Percentiles rank a stretch among this genome's conserved stretches.
Evolutionary conservation across 306 rosid species (phyloP).

Genomic region (Sesbania bispinosa): DNA sequence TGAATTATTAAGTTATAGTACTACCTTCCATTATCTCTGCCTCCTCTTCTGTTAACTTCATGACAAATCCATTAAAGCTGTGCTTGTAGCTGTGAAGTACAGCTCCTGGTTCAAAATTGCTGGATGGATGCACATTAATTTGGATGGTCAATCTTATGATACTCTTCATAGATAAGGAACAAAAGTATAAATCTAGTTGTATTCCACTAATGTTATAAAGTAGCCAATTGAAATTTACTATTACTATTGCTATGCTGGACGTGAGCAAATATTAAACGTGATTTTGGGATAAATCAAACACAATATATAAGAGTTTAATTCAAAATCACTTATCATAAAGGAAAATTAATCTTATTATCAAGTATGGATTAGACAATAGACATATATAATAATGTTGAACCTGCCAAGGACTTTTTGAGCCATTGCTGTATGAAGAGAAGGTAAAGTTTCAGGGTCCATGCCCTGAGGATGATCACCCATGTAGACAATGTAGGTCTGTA

Average conservation of each 20-base stretch:
- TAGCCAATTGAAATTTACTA: neutral
- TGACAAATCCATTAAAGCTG: conserved; percentile 40
- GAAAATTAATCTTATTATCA: no score
- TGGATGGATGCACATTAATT: neutral
- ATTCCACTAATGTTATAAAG: neutral
- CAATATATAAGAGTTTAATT: no score
- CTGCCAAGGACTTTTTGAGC: conserved; percentile 35
- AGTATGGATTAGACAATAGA: neutral
- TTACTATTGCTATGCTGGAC: no score
- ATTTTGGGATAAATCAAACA: no score
- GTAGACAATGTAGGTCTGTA: conserved; percentile 40
- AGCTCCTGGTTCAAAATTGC: neutral
- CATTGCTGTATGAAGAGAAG: conserved; percentile 34
- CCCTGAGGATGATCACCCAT: conserved; percentile 39
- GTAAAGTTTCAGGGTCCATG: neutral
- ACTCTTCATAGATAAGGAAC: neutral
- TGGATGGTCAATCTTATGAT: neutral
- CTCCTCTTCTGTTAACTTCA: conserved; percentile 31
- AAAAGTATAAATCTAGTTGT: neutral
- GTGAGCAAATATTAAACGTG: no score
- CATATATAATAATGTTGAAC: neutral
- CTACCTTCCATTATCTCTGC: conserved; percentile 26
- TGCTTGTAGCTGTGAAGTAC: conserved; percentile 37
- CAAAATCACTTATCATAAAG: neutral
- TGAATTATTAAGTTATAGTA: neutral